Percentiles rank a stretch among this genome's conserved stretches.
Evolutionary conservation across 768 basidiomycete species (phyloP).

Genomic region (Lentinula raphanica): DNA sequence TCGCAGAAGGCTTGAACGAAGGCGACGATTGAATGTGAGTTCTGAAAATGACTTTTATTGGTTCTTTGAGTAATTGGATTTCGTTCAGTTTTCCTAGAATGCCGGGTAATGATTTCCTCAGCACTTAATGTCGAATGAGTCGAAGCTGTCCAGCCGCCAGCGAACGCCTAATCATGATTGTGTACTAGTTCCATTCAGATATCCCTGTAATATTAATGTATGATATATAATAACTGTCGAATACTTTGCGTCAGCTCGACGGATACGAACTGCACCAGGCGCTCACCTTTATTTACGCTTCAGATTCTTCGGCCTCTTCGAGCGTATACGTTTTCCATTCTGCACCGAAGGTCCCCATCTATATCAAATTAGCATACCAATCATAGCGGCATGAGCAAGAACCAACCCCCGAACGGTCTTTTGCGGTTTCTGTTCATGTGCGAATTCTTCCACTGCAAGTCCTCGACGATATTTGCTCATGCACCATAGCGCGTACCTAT

Average conservation of each 20-base stretch:
- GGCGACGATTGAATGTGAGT: neutral
- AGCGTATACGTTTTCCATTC: constrained; percentile 11
- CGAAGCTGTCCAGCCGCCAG: neutral
- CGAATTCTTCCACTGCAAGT: constrained; percentile 50
- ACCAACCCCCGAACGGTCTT: constrained; percentile 79
- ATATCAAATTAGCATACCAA: neutral
- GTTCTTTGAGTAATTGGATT: too few species aligned
- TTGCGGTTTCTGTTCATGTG: constrained; percentile 60
- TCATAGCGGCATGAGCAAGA: neutral
- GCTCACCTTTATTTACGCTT: neutral
- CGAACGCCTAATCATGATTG: too few species aligned
- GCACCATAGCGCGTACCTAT: constrained; percentile 80
- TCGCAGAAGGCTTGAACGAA: constrained; percentile 14
- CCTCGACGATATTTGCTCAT: constrained; percentile 74
- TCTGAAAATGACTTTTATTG: too few species aligned
- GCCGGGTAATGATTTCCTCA: too few species aligned
- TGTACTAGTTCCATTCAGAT: too few species aligned
- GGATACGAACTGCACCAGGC: neutral
- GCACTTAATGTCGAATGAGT: too few species aligned
- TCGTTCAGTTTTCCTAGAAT: too few species aligned
- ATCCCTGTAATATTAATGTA: too few species aligned
- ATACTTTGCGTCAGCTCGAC: neutral
- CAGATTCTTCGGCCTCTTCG: neutral
- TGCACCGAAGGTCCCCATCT: constrained; percentile 11
- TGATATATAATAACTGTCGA: too few species aligned